phyloP scores from a whole-genome alignment of 169 alveolate genomes.

The Theileria orientalis region DNA sequence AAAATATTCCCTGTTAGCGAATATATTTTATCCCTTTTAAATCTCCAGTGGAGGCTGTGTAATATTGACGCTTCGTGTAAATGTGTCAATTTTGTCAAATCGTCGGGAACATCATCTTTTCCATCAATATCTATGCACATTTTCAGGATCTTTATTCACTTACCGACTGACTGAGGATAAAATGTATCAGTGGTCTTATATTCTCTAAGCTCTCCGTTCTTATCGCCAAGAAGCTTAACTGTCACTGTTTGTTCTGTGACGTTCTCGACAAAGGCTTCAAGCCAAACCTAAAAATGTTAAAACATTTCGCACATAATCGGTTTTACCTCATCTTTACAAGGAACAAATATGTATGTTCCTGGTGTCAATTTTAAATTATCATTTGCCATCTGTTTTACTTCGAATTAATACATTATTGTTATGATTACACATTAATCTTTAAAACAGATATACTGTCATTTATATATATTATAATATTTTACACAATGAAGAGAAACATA shows the following conservation, averaged over 20 bases:
- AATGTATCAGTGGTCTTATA: slow-evolving; percentile 27
- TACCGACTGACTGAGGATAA: slow-evolving; percentile 63
- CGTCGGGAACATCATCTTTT: slow-evolving; percentile 71
- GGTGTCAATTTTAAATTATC: slow-evolving; percentile 33
- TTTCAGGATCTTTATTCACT: not conserved
- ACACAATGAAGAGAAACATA: not conserved
- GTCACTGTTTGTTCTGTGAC: slow-evolving; percentile 27
- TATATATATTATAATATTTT: not conserved
- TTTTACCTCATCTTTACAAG: slow-evolving; percentile 52
- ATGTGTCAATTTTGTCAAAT: slow-evolving; percentile 84
- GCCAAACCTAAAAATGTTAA: slow-evolving; percentile 45
- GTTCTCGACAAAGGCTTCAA: slow-evolving; percentile 54
- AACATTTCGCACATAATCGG: not conserved
- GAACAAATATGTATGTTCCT: slow-evolving; percentile 65
- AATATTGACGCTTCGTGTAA: slow-evolving; percentile 90
- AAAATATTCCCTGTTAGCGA: slow-evolving; percentile 97
- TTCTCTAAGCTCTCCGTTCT: slow-evolving; percentile 20
- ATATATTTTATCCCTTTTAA: slow-evolving; percentile 87
- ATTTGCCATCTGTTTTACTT: slow-evolving; percentile 14
- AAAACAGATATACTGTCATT: not conserved
- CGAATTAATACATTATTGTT: not conserved
- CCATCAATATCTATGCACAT: slow-evolving; percentile 24
- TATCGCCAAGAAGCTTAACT: slow-evolving; percentile 37
- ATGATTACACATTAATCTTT: not conserved
- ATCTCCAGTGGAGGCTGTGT: slow-evolving; percentile 88